Base-by-base conservation (phyloP, 2,329 filamentous ascomycete species). In the Trichoderma arundinaceum region DNA sequence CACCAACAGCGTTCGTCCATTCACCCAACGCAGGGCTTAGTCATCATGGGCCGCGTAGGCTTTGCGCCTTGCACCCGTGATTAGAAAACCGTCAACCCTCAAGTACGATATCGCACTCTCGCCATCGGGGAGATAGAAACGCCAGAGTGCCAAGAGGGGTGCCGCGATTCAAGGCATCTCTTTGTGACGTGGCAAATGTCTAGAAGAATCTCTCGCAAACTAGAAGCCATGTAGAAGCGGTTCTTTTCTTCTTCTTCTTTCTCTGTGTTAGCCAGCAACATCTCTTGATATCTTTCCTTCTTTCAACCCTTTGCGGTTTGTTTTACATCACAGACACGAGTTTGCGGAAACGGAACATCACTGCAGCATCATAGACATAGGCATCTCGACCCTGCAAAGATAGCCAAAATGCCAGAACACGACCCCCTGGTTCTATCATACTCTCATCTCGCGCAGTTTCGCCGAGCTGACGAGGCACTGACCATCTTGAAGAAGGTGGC, bases 401-500 rank as follows among this genome's bases (percentile, higher is more conserved):
- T 9, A 44, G 44, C 39, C 62, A 60, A 44, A 1, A 72, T 72
- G 71, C 48, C 62, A 7, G 66, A 70, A 46, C 66, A 65, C 39
- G 82, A 86, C 67, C 76, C 81, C 2, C 72, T 82, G 38, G 75
- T 87, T 5, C 70, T 77, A 17, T 80, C 79, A 7, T 86, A 80
- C 72, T 81, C 81, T 41, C 84, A 87, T 70, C 72, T 87, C 61
- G 75, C 74, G 8, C 73, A 78, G 22, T 79, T 84, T 38, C 78
- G 81, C 1, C 80, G 83, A 2, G 79, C 82, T 19, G 73, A 75
- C 15, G 84, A 86, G 66, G 84, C 84, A 13, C 74, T 86, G 17
- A 78, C 86, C 41, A 87, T 86, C 65, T 83, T 98, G 28, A 90
- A 88, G 72, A 94, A 91, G 77, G 84, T 96, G 46, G 92, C 92